Base-by-base conservation (phyloP, 208 protist genomes). In the Vickermania spadyakhi region DNA sequence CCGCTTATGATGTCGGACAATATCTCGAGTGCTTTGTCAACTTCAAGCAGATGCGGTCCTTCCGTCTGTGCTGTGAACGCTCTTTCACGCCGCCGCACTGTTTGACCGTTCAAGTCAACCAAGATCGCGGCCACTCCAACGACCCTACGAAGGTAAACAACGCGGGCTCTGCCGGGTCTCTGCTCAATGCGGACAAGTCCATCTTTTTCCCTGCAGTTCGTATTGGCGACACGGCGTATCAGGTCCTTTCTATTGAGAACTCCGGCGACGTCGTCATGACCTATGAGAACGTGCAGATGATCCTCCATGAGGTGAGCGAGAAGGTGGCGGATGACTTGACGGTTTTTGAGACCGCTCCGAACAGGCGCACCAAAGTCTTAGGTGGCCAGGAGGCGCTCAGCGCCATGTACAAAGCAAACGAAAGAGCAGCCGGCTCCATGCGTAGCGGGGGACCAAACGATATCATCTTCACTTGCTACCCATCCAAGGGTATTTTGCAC, bases 21-120 rank as follows among this genome's bases (percentile, higher is more conserved):
- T 72, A 68, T 52, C 58, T 97, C 5, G 90, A 97, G 83, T 97
- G 93, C 75, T 95, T 91, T 72, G 82, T 92, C 30, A 86, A 82
- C 65, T 93, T 81, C 63, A 93, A 84, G 56, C 72, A 80, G 28
- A 94, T 95, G 77, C 76, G 78, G 27, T 83, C 77, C 2, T 96
- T 95, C 61, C 82, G 86, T 42, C 70, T 91, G 27, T 74, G 55
- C n/a, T 66, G 55, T 0, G 73, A 88, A 18, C 70, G 70, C 49
- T 72, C 68, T 29, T 84, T 94, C 18, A 68, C 73, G 25, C 89
- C 89, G 45, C 93, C 93, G 1, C 77, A 81, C 60, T 96, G 81
- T 64, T 83, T 96, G 55, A 75, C 73, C 1, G 60, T 90, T 36
- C 65, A 57, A 31, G 93, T 80, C 68, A 70, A 79, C 25, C 53